These are phyloP conservation scores for Discostella stelligera DNA, from an alignment of 352 stramenopile species.

Conservation along the genomic window DNA sequence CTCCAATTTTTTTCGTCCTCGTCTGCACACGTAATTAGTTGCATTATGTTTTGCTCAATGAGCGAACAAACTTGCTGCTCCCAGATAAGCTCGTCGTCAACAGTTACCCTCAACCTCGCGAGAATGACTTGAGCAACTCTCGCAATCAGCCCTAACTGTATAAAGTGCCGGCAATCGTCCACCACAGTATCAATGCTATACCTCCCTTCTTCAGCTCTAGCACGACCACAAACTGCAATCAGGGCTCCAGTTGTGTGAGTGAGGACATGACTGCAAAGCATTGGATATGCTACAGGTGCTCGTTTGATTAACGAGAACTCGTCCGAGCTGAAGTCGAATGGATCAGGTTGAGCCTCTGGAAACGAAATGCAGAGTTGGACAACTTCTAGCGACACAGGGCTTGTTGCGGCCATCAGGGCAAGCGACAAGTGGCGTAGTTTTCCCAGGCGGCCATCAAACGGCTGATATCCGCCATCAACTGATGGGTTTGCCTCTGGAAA, in stretches of 20 bases:
- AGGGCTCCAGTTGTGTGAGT: slow-evolving; percentile 75
- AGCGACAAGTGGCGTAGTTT: slow-evolving; percentile 76
- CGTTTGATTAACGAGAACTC: slow-evolving; percentile 38
- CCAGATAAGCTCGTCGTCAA: slow-evolving; percentile 11
- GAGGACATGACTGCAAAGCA: slow-evolving; percentile 77
- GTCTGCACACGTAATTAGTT: slow-evolving; percentile 6
- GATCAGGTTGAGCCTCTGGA: slow-evolving; percentile 32
- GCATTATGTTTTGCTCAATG: slow-evolving; percentile 14
- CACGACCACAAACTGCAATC: slow-evolving; percentile 62
- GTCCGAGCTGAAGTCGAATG: slow-evolving; percentile 37
- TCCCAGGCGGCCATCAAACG: slow-evolving; percentile 74
- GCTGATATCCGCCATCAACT: slow-evolving; percentile 67
- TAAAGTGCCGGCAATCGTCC: slow-evolving; percentile 69
- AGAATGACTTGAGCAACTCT: slow-evolving; percentile 73
- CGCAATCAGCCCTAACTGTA: slow-evolving; percentile 73
- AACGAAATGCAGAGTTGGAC: slow-evolving; percentile 78
- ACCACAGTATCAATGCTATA: slow-evolving; percentile 57
- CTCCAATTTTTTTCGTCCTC: slow-evolving; percentile 39
- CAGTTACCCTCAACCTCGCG: slow-evolving; percentile 41
- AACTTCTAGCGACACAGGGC: slow-evolving; percentile 74
- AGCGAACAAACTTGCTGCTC: slow-evolving; percentile 20
- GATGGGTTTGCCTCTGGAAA: slow-evolving; percentile 55
- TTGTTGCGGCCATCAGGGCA: slow-evolving; percentile 70
- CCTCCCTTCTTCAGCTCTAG: slow-evolving; percentile 50
- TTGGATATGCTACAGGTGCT: slow-evolving; percentile 69